These are phyloP conservation scores for Oleoguttula mirabilis DNA, from an alignment of 495 filamentous ascomycete genomes.

Conservation along the genomic window DNA sequence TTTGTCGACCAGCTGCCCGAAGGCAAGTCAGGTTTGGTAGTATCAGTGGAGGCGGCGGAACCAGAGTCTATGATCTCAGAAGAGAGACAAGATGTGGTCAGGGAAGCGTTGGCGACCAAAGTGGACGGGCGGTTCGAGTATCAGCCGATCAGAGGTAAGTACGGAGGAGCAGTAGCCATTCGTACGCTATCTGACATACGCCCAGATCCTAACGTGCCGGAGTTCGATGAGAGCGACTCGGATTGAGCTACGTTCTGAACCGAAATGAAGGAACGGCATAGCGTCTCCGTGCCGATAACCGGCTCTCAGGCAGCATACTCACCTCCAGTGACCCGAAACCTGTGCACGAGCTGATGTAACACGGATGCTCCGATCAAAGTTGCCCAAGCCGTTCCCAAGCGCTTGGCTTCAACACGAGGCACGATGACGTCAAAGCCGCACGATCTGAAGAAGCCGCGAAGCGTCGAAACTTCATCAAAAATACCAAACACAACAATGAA, in stretches of 20 bases:
- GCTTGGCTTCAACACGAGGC: too few relatives aligned
- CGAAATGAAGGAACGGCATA: too few relatives aligned
- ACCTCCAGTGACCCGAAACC: too few relatives aligned
- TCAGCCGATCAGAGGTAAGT: conserved; percentile 27
- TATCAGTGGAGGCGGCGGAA: conserved; percentile 31
- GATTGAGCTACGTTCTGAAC: too few relatives aligned
- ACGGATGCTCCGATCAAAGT: too few relatives aligned
- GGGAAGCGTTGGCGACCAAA: conserved; percentile 24
- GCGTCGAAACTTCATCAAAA: too few relatives aligned
- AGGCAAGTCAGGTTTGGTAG: conserved; percentile 25
- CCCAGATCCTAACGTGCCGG: conserved; percentile 30
- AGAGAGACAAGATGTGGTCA: conserved; percentile 23
- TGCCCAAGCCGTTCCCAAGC: too few relatives aligned
- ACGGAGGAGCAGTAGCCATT: neutral
- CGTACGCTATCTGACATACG: neutral
- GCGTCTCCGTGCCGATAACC: too few relatives aligned
- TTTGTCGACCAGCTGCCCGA: conserved; percentile 27
- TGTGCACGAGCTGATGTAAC: too few relatives aligned
- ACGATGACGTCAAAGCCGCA: too few relatives aligned
- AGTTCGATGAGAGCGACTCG: conserved; percentile 29
- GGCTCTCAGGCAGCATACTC: too few relatives aligned
- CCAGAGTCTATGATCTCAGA: conserved; percentile 26
- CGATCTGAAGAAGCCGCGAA: too few relatives aligned
- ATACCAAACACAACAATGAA: conserved; percentile 13
- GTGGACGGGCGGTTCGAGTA: conserved; percentile 32